Base-by-base conservation (phyloP, 768 basidiomycete species). In the Cyclocybe cylindracea region DNA sequence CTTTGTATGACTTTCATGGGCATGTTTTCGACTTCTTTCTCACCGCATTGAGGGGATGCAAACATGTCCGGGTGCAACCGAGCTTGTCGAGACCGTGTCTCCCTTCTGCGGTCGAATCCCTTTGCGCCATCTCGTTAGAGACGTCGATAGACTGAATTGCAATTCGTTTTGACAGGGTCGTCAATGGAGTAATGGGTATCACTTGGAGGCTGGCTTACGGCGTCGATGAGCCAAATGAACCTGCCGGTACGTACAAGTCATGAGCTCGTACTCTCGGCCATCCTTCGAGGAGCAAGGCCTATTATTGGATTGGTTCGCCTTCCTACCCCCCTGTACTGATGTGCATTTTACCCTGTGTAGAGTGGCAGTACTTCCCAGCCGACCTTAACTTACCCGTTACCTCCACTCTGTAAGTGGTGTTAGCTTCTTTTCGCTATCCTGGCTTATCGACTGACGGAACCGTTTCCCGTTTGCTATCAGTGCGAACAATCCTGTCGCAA, bases 141-240 rank as follows among this genome's bases (percentile, higher is more conserved):
- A 24, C 24, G 5, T 24, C 24, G 24, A 24, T 24, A 24, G 5
- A 24, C 24, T 24, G 24, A 24, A 24, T 24, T 24, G 24, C 24
- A 24, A 24, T 24, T 24, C 24, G 24, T 24, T 24, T 24, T 24
- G 24, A 24, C 24, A 24, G 80, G 54, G 49, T 77, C 46, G 78
- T 78, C 10, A 80, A 80, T 60, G 78, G 77, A 36, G 66, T 79
- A 9, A 78, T 79, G 59, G 80, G 82, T 13, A 77, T 83, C 44
- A 79, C 82, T 39, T 85, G 80, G 80, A 69, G 83, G 52, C 68
- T 83, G 7, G 81, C 71, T 5, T 83, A 82, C 56, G 82, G 82
- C 9, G 64, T 85, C 34, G 63, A 75, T 39, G 66, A 81, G 53
- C 68, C 79, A 16, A 59, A 60, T 10, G 66, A 80, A 62, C 82